Percentiles rank a stretch among this genome's conserved stretches.
phyloP scores from a whole-genome alignment of 2,329 filamentous ascomycete genomes.

The Aureobasidium pullulans region DNA sequence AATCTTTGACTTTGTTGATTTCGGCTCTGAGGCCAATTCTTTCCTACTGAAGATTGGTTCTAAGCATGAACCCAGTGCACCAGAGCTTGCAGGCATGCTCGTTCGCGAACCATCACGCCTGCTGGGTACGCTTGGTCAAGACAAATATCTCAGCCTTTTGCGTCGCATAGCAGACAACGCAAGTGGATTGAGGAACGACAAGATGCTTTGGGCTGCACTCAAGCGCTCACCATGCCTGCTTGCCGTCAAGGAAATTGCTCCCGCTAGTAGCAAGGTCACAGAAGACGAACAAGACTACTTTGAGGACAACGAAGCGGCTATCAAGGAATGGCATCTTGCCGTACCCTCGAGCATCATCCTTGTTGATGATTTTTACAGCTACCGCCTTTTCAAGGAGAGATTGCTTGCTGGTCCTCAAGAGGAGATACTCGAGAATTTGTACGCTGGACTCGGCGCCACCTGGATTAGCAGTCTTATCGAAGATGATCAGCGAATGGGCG shows the following conservation, averaged over 20 bases:
- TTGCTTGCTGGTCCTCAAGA: slow-evolving; percentile 86
- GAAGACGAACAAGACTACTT: slow-evolving; percentile 34
- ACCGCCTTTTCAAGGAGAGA: slow-evolving; percentile 76
- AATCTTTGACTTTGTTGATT: slow-evolving; percentile 96
- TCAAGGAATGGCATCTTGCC: slow-evolving; percentile 73
- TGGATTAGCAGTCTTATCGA: slow-evolving; percentile 71
- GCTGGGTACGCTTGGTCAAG: slow-evolving; percentile 69
- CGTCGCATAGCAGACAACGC: slow-evolving; percentile 71
- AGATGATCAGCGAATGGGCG: slow-evolving; percentile 67
- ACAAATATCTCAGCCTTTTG: slow-evolving; percentile 81
- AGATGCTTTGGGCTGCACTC: slow-evolving; percentile 68
- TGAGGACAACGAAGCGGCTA: slow-evolving; percentile 42
- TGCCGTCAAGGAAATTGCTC: slow-evolving; percentile 68
- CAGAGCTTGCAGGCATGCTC: slow-evolving; percentile 77
- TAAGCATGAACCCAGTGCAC: slow-evolving; percentile 80
- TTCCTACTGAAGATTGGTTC: slow-evolving; percentile 86
- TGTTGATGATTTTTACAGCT: slow-evolving; percentile 82
- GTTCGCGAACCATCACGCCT: slow-evolving; percentile 76
- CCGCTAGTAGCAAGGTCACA: slow-evolving; percentile 46
- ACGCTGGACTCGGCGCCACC: slow-evolving; percentile 69
- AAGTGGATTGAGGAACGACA: slow-evolving; percentile 65
- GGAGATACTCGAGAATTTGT: slow-evolving; percentile 77
- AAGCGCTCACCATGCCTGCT: slow-evolving; percentile 69
- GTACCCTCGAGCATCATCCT: slow-evolving; percentile 66
- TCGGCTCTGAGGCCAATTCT: slow-evolving; percentile 76